Evolutionary conservation across 164 flowering plant genomes (phyloP), one percentile per base, ranked within the genome.

Genomic region (Annona cherimola): DNA sequence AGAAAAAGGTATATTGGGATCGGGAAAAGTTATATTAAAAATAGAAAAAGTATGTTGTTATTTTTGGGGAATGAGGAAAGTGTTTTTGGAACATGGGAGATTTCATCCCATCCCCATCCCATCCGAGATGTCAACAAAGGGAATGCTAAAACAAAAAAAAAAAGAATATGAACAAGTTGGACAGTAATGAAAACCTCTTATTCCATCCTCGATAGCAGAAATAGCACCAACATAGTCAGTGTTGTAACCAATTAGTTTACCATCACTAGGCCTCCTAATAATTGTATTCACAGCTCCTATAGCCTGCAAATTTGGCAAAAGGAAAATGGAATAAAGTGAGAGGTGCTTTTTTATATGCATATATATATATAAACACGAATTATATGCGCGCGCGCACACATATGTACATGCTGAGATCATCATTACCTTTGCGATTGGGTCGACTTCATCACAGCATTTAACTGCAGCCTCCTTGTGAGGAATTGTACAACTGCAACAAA

Each of bases 261-360:
- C 97, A 83, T 94, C 94, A 73, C 74, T 84, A 45, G 80, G 81
- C 71, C 88, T 81, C 81, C 95, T 82, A 69, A 90, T 74, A 70
- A 94, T 84, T 79, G 88, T 85, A 80, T 90, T 92, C 68, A 94
- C 92, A 78, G 95, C 98, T 79, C 97, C 98, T 64, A 94, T 94
- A 70, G 92, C 82, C 97, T 92, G 87, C 18, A 70, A 68, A 60
- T 66, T 35, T 57, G 61, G 68, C 55, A 66, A 64, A 62, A 41
- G 55, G 41, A 61, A 55, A 45, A 68, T 18, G 16, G 42, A 50
- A 74, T 42, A 19, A 54, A 71, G 40, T 61, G 43, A 60, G 55
- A 55, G 42, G 54, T 41, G 59, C 67, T 6, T 60, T n/a, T 66
- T 11, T 19, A 61, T 40, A 64, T 40, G 41, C 18, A 40, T 20